Percentiles rank a stretch among this genome's conserved stretches.
These are phyloP conservation scores for Hanseniaspora thailandica DNA, from an alignment of 805 yeast genomes.

Conservation along the genomic window DNA sequence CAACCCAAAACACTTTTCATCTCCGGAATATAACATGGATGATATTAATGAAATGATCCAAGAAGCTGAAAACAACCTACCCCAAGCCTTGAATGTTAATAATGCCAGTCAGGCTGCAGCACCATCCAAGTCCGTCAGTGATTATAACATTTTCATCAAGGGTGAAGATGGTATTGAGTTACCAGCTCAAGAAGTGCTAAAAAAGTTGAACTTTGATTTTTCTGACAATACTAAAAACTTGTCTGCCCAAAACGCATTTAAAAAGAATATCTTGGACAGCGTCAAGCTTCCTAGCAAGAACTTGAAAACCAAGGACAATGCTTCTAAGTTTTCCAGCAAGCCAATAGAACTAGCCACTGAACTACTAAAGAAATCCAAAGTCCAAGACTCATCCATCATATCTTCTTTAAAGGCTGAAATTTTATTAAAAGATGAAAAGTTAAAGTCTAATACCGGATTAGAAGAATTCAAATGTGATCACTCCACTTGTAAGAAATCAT, in stretches of 20 bases:
- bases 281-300: constrained; percentile 1
- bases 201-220: constrained; percentile 8
- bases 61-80: constrained; percentile 10
- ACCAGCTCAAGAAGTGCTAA: constrained; percentile 11
- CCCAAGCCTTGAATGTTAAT: not conserved
- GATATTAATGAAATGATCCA: constrained; percentile 7
- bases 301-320: not conserved
- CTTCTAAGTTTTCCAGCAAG: not conserved
- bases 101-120: too few relatives aligned
- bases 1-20: constrained; percentile 13
- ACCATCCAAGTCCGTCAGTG: constrained; percentile 9
- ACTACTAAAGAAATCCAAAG: not conserved
- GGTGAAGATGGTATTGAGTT: constrained; percentile 14
- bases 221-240: not conserved
- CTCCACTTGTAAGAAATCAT: constrained; percentile 29
- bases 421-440: constrained; percentile 6
- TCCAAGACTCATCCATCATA: not conserved
- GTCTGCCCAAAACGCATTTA: constrained; percentile 1
- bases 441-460: not conserved
- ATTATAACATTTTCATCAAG: constrained; percentile 13
- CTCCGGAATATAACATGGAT: constrained; percentile 11
- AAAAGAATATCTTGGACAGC: not conserved
- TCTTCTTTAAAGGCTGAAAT: constrained; percentile 3
- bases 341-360: constrained; percentile 2
- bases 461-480: constrained; percentile 14